Base-by-base conservation (phyloP, 1,284 basidiomycete species). In the Irpex sp. region DNA sequence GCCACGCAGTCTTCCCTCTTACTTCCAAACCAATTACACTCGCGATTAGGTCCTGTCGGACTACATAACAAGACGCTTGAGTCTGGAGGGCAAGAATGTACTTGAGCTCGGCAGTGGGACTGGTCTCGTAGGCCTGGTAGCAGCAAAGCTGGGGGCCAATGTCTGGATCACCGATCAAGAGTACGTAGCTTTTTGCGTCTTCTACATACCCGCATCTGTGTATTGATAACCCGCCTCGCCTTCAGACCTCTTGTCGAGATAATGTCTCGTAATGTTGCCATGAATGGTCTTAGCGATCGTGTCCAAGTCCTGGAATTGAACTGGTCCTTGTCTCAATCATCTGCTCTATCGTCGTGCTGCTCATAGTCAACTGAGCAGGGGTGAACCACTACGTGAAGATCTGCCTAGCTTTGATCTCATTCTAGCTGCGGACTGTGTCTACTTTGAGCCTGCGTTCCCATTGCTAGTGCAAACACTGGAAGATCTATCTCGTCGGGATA, bases 401-500 rank as follows among this genome's bases (percentile, higher is more conserved):
- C 76, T 87, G 15, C 72, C 75, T 21, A 81, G 78, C 4, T 83
- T 88, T 5, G 86, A 93, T 68, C 66, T 97, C 31, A 82, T 96
- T 62, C 81, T 96, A 5, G 92, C 92, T 0, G 94, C 94, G 1
- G 96, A 98, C 73, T 98, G 96, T 71, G 94, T 98, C 4, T 98
- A 98, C 77, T 94, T 94, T 69, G 96, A 97, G 77, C 92, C 93
- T n/a, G 91, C 94, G 0, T 98, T 97, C 71, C 91, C 94, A 2
- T 83, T 96, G 13, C 84, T 98, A 1, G 91, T 96, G 1, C 76
- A 89, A 67, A 97, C 95, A 0, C 81, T 98, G 58, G 81, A 78
- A 40, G 85, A 89, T 51, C 83, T 97, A 17, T 78, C 76, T 73
- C 0, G 62, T 72, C 17, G 74, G 73, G 48, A 75, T 59, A 75